Base-by-base conservation (phyloP, 2,329 filamentous ascomycete species). In the Trichoderma gracile region DNA sequence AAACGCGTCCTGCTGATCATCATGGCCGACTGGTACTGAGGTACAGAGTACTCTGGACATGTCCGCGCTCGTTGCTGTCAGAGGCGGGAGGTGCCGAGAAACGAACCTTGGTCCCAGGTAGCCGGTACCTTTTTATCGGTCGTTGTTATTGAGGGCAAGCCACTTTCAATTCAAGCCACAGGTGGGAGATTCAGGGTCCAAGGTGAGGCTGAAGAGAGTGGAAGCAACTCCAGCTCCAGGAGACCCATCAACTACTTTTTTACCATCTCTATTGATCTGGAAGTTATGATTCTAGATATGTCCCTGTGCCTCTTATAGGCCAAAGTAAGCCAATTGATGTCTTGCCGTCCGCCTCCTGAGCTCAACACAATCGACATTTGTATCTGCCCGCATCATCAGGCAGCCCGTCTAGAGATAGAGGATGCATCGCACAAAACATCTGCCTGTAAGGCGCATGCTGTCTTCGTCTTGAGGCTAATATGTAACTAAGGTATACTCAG, bases 131-230 rank as follows among this genome's bases (percentile, higher is more conserved):
- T 42, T 42, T 19, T 3, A n/a, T 59, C 17, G 7, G 23, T 17
- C 17, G 12, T 33, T 17, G 49, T 21, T 60, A 52, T 52, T 60
- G 46, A 52, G 33, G 49, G 23, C 57, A 60, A 60, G 57, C 57
- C 57, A 60, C 46, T 42, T 42, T 6, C 57, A 50, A 52, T 52
- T 60, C 47, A 60, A 60, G 57, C 57, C 57, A 60, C 57, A 60
- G 33, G 33, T 30, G n/a, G 45, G 21, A 47, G 27, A n/a, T 27
- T 33, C 42, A 60, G 46, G 57, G 47, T 60, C 46, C 47, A 15
- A 10, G 21, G 9, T 19, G 33, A 55, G 33, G 33, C 52, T 38
- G 50, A 53, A 3, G n/a, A 23, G 19, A 21, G 3, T 38, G 10
- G 25, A 21, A n/a, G 49, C 27, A 53, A 2, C 27, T 30, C 21